A percentile compares a stretch with the other conserved stretches of the same genome.
Conservation (phyloP, 202 grass and related monocot species). For the Cymbopogon flexuosus region DNA sequence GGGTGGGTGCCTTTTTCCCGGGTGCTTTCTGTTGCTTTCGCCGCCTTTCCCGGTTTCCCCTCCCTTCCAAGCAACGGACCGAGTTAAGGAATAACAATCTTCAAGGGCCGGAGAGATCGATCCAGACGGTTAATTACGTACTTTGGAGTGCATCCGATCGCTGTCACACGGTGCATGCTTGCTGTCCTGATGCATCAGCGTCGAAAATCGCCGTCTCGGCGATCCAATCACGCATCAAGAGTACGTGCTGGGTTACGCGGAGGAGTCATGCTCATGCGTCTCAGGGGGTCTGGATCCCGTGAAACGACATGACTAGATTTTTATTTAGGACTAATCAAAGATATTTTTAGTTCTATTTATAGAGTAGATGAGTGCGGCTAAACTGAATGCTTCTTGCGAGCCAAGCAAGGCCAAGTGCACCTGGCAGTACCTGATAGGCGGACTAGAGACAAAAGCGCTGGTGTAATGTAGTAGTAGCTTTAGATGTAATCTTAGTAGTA, state of each 20-base stretch:
- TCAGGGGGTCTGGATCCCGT: background rate
- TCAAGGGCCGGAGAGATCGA: background rate
- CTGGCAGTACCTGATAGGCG: background rate
- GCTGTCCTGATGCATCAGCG: background rate
- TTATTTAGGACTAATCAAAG: background rate
- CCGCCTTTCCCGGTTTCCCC: slow-evolving; percentile 9
- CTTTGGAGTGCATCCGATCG: background rate
- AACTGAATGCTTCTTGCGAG: slow-evolving; percentile 6
- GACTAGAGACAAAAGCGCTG: background rate
- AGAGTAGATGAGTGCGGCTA: background rate
- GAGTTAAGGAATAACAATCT: background rate
- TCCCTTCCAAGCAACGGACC: slow-evolving; percentile 25
- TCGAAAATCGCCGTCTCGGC: background rate
- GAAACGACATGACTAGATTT: background rate
- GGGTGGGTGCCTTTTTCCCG: background rate
- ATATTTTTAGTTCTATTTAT: slow-evolving; percentile 1
- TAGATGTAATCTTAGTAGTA: background rate
- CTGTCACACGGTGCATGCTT: no score
- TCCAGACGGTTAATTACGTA: background rate
- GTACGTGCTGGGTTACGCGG: background rate
- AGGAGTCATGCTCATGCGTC: background rate
- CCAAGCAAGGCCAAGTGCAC: background rate
- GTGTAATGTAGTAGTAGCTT: background rate
- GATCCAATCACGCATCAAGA: background rate
- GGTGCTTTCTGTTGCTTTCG: slow-evolving; percentile 11